phyloP scores from a whole-genome alignment of 352 stramenopile species.

The Globisporangium uncinulatum region DNA sequence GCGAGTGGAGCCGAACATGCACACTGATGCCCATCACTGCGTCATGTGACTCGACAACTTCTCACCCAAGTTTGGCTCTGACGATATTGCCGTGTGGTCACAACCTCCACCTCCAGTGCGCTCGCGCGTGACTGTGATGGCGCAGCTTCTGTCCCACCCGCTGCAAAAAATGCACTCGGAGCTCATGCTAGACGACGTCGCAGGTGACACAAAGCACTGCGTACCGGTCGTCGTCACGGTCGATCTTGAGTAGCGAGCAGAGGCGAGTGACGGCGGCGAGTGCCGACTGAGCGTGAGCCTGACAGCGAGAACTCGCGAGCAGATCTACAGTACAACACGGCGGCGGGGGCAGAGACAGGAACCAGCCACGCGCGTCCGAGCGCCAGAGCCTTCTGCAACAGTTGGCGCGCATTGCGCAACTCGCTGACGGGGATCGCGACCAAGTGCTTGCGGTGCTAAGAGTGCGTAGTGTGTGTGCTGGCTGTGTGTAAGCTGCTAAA shows the following conservation, averaged over 20 bases:
- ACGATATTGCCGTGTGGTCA: slow-evolving; percentile 85
- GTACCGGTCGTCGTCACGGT: slow-evolving; percentile 2
- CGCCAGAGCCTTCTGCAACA: neutral
- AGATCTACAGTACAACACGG: neutral
- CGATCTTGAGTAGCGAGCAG: neutral
- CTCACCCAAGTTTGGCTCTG: slow-evolving; percentile 19
- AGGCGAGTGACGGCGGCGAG: neutral
- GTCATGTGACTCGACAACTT: slow-evolving; percentile 85
- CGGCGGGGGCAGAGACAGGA: neutral
- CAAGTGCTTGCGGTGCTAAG: too few species aligned
- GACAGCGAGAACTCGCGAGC: neutral
- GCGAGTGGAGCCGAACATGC: slow-evolving; percentile 12
- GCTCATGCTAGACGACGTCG: neutral
- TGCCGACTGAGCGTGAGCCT: slow-evolving; percentile 1
- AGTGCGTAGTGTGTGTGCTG: too few species aligned
- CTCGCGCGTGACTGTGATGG: slow-evolving; percentile 65
- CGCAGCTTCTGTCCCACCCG: slow-evolving; percentile 53
- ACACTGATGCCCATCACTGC: slow-evolving; percentile 35
- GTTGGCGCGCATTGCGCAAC: neutral
- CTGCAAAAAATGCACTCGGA: slow-evolving; percentile 2
- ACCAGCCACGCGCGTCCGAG: neutral
- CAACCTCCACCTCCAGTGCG: slow-evolving; percentile 72
- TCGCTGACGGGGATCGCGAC: neutral
- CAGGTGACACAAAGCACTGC: too few species aligned
- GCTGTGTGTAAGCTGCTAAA: too few species aligned